Evolutionary conservation across 2,329 filamentous ascomycete species (phyloP).

Genomic region (Fusarium sp.): DNA sequence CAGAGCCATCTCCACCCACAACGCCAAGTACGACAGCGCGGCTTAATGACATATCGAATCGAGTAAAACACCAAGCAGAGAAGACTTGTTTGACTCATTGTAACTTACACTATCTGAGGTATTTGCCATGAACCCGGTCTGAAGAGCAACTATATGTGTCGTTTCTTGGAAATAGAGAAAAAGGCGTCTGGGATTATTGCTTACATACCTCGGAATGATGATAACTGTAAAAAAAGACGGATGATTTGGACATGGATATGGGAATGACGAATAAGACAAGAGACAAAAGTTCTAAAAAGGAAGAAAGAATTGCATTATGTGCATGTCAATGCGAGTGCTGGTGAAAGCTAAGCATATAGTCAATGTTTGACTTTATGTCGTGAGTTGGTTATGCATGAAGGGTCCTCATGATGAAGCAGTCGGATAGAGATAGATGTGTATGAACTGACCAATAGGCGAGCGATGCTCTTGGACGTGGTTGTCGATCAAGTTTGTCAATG

Average conservation of each 20-base stretch:
- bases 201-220: constrained; percentile 33
- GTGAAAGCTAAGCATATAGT: background rate
- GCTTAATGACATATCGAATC: constrained; percentile 48
- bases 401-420: constrained; percentile 18
- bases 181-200: constrained; percentile 40
- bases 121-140: constrained; percentile 27
- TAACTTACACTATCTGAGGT: constrained; percentile 41
- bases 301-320: background rate
- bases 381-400: constrained; percentile 35
- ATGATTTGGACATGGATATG: constrained; percentile 7
- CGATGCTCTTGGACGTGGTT: constrained; percentile 30
- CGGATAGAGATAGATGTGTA: constrained; percentile 7
- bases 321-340: background rate
- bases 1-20: constrained; percentile 81
- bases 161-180: constrained; percentile 52
- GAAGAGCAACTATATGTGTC: constrained; percentile 62
- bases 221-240: constrained; percentile 39
- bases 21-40: constrained; percentile 74
- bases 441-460: constrained; percentile 27
- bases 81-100: constrained; percentile 29
- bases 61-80: constrained; percentile 21
- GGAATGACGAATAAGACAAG: constrained; percentile 19
- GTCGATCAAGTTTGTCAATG: constrained; percentile 27
- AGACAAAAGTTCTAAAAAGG: constrained; percentile 22
- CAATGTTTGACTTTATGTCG: background rate